Evolutionary conservation across 257 asterid genomes (phyloP), one percentile per base, ranked within the genome.

Genomic region (Rauvolfia tetraphylla): DNA sequence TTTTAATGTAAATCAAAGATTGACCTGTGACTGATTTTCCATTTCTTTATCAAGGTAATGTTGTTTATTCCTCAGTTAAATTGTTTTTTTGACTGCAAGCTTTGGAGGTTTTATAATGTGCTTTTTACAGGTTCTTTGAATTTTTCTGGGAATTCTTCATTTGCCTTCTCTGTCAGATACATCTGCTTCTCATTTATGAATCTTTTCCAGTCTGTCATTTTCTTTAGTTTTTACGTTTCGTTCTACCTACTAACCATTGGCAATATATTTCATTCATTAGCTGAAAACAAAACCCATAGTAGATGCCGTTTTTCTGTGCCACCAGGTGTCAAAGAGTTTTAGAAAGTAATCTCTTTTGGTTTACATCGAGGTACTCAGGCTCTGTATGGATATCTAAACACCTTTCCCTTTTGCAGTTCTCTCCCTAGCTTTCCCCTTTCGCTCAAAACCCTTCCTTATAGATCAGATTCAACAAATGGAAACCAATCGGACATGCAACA

Each of bases 391-490:
- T 76, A 74, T 51, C 33, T 58, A 74, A 78, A 36, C 59, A 58
- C 38, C 53, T 51, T 33, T 51, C 75, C 78, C 71, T 63, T 74
- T 72, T 75, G 29, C 39, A 73, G 61, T 78, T 65, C 54, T 78
- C 71, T 70, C 51, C 66, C 33, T 71, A 68, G 33, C 33, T 81
- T 83, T 73, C 70, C 56, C 75, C 72, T 85, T 77, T 82, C 71
- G 80, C 80, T 79, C 23, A 53, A n/a, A 74, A 41, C 53, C 72
- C 73, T 71, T 70, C 65, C 65, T 34, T 68, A 46, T 53, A n/a
- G 79, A 59, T 67, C 68, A 69, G 41, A 63, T 69, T 68, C 54
- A 61, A 57, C 70, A 73, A 78, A 86, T 86, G 87, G 76, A 80
- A 71, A 65, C 79, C 48, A 62, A 83, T 48, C 53, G 63, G 79